phyloP scores from a whole-genome alignment of 2,329 filamentous ascomycete species.

The Metarhizium album region DNA sequence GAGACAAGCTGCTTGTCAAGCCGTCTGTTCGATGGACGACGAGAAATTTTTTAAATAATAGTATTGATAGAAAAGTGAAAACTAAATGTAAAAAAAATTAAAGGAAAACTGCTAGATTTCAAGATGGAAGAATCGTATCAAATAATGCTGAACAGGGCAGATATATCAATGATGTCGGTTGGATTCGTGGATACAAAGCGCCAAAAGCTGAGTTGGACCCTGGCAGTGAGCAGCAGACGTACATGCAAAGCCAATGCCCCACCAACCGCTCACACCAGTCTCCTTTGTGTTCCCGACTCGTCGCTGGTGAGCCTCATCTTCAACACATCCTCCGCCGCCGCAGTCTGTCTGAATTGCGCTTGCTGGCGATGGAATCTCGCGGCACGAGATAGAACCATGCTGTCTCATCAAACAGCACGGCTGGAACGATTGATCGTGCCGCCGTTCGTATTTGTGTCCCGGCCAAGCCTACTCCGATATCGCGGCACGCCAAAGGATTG shows the following conservation, averaged over 20 bases:
- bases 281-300: background rate
- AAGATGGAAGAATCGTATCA: too few relatives aligned
- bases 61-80: too few relatives aligned
- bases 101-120: too few relatives aligned
- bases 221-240: too few relatives aligned
- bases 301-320: background rate
- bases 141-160: too few relatives aligned
- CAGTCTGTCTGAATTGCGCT: background rate
- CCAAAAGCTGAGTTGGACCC: too few relatives aligned
- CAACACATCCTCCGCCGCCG: background rate
- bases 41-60: too few relatives aligned
- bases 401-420: slow-evolving; percentile 7
- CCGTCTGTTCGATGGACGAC: too few relatives aligned
- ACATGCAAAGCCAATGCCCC: too few relatives aligned
- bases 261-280: background rate
- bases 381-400: slow-evolving; percentile 8
- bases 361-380: background rate
- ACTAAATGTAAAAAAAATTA: too few relatives aligned
- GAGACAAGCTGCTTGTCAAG: background rate
- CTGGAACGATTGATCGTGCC: slow-evolving; percentile 6
- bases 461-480: slow-evolving; percentile 14
- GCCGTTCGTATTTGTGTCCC: slow-evolving; percentile 4
- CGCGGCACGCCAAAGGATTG: background rate
- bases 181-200: too few relatives aligned
- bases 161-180: too few relatives aligned